Percentiles rank a stretch among this genome's conserved stretches.
phyloP scores from a whole-genome alignment of 306 rosid genomes.

The Arachis hypogaea region DNA sequence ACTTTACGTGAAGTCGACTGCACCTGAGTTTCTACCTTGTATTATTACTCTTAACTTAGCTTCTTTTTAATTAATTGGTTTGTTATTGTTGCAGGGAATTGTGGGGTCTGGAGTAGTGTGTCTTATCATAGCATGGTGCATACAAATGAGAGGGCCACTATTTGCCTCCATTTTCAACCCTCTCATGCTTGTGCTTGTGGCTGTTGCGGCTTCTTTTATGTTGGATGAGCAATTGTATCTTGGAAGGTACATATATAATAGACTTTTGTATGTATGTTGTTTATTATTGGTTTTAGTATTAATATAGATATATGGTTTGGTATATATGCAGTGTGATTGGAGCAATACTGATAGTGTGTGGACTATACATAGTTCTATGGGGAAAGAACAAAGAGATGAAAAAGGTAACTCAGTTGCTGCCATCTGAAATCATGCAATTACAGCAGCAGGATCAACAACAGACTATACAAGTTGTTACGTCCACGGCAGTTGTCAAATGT shows the following conservation, averaged over 20 bases:
- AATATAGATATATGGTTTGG: not conserved
- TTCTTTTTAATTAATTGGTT: too few relatives aligned
- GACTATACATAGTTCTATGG: constrained; percentile 52
- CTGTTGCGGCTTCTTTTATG: constrained; percentile 42
- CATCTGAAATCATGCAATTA: constrained; percentile 31
- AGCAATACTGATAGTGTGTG: constrained; percentile 46
- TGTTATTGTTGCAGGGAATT: constrained; percentile 37
- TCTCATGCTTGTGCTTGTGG: constrained; percentile 42
- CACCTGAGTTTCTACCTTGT: not conserved
- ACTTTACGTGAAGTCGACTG: too few relatives aligned
- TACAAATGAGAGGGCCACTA: constrained; percentile 48
- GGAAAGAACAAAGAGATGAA: constrained; percentile 48
- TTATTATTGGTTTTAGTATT: too few relatives aligned
- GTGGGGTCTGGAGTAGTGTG: constrained; percentile 45
- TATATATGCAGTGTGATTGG: constrained; percentile 32
- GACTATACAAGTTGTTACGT: constrained; percentile 30
- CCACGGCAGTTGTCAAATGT: constrained; percentile 14
- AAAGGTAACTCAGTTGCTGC: constrained; percentile 30
- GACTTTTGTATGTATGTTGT: too few relatives aligned
- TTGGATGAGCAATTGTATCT: constrained; percentile 42
- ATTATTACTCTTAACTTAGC: too few relatives aligned
- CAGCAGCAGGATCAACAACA: not conserved
- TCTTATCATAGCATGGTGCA: constrained; percentile 44
- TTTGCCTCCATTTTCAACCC: constrained; percentile 53
- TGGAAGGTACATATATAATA: constrained; percentile 40